These are phyloP conservation scores for Nepenthes mirabilis DNA, from an alignment of 148 eudicot genomes.

Conservation along the genomic window DNA sequence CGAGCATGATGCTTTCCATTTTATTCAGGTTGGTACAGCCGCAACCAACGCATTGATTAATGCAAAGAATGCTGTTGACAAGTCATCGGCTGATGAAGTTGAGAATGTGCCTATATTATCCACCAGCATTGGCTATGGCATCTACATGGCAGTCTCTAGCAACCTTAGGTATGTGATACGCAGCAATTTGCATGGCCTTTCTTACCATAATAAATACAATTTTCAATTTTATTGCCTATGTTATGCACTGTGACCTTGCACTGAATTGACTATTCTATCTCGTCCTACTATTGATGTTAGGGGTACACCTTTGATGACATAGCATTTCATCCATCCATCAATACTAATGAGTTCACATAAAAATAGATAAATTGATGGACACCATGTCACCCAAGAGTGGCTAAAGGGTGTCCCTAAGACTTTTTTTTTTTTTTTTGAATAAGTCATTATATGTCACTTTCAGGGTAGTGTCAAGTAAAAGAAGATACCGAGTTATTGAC, in stretches of 20 bases:
- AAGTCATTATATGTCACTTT: no score
- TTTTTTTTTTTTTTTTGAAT: no score
- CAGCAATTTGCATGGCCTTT: background rate
- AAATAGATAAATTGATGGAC: no score
- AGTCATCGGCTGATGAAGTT: constrained; percentile 46
- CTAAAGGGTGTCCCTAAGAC: no score
- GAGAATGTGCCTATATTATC: constrained; percentile 74
- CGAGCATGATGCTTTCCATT: background rate
- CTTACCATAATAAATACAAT: background rate
- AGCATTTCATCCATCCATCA: no score
- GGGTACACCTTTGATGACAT: no score
- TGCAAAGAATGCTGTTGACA: constrained; percentile 68
- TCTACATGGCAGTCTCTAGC: constrained; percentile 90
- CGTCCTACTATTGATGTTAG: no score
- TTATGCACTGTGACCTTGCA: background rate
- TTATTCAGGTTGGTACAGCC: constrained; percentile 65
- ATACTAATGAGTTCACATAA: no score
- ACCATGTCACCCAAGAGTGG: no score
- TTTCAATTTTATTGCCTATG: background rate
- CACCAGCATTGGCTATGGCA: constrained; percentile 89
- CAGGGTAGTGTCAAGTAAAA: no score
- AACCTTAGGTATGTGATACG: constrained; percentile 61
- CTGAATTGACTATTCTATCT: background rate
- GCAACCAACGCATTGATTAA: constrained; percentile 73
- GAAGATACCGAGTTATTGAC: no score